Base-by-base conservation (phyloP, 768 basidiomycete genomes). In the Boletellus ananas region DNA sequence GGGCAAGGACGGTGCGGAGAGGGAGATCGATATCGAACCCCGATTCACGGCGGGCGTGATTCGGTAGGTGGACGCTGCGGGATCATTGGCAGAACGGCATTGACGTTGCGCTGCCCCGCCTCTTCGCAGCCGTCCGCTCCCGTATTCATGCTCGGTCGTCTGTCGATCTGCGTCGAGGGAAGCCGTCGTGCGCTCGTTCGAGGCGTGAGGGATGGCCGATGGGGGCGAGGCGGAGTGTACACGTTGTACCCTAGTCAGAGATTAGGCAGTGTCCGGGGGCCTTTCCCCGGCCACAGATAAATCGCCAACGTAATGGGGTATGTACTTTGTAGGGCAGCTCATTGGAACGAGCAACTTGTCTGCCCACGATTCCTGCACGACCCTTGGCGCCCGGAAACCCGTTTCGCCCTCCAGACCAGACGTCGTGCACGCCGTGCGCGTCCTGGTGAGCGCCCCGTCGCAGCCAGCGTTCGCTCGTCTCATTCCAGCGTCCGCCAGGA, bases 1-100 rank as follows among this genome's bases (percentile, higher is more conserved):
- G 47, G 31, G 42, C 34, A 70, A 45, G 51, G 67, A 63, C 23
- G 37, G 29, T 17, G 31, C n/a, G 23, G 66, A 68, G 20, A 52
- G 31, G n/a, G 63, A 46, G 27, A 31, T 68, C 14, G 61, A 58
- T 34, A 56, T 62, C 0, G 63, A 58, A 40, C 62, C 64, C 50
- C 54, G 63, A 16, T 69, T 69, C 54, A 65, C 59, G 10, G 47
- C 60, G 36, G 67, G 67, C n/a, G 60, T 70, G 33, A 54, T 69
- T 53, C 62, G 60, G 67, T 68, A 13, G n/a, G 67, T 55, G 35
- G 47, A 45, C 55, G 41, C 51, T 47, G 29, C 23, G 31, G 17
- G 25, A 48, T 23, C 23, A 6, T 49, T 37, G 46, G 17, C 42
- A 34, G 45, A 43, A 45, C 25, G 51, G 51, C 27, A 45, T 37